Percentiles rank a stretch among this genome's conserved stretches.
Conservation (phyloP, 2,329 filamentous ascomycete species). For the Ascocoryne sarcoides region DNA sequence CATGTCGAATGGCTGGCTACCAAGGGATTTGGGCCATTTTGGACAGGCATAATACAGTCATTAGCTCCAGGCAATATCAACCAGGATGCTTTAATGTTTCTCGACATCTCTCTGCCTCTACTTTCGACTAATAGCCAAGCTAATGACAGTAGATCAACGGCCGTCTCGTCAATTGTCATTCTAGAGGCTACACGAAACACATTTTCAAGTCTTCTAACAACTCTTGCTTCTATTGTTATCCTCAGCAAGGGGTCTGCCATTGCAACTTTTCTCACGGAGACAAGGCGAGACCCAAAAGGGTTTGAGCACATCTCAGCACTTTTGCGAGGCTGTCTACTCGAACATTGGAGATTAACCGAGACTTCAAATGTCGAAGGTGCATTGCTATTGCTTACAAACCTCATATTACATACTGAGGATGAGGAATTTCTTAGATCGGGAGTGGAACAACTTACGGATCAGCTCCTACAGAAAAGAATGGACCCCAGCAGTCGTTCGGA, state of each 20-base stretch:
- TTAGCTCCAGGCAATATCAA: slow-evolving; percentile 29
- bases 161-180: slow-evolving; percentile 1
- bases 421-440: neutral
- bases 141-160: neutral
- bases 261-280: neutral
- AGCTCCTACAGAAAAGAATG: slow-evolving; percentile 4
- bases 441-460: neutral
- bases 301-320: slow-evolving; percentile 9
- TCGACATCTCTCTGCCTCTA: slow-evolving; percentile 29
- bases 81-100: slow-evolving; percentile 31
- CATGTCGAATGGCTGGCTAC: slow-evolving; percentile 38
- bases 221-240: slow-evolving; percentile 32
- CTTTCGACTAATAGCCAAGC: slow-evolving; percentile 13
- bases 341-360: neutral
- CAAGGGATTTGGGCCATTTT: slow-evolving; percentile 33
- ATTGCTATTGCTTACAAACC: slow-evolving; percentile 17
- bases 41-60: slow-evolving; percentile 31
- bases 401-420: slow-evolving; percentile 1
- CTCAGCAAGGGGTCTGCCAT: slow-evolving; percentile 14
- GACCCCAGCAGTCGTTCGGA: neutral
- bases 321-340: slow-evolving; percentile 11
- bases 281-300: neutral
- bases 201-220: slow-evolving; percentile 34
- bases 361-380: neutral
- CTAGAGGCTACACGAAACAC: slow-evolving; percentile 27